A percentile compares a stretch with the other conserved stretches of the same genome.
Evolutionary conservation across 1,284 basidiomycete species (phyloP).

Genomic region (Psilocybe mexicana): DNA sequence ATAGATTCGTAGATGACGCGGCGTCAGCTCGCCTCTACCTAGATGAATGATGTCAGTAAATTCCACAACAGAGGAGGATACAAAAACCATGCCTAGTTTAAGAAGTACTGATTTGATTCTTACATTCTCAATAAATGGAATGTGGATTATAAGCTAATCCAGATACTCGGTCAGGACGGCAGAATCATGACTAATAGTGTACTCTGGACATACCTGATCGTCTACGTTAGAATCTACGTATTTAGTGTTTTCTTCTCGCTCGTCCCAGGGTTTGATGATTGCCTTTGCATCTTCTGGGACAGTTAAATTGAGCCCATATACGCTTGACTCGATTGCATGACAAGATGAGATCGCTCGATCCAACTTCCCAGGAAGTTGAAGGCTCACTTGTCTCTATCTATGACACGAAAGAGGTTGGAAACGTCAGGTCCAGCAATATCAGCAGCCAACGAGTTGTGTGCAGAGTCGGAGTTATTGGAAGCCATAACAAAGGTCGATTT

Average conservation of each 20-base stretch:
- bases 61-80: neutral
- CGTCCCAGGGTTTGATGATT: slow-evolving; percentile 78
- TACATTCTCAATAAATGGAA: slow-evolving; percentile 79
- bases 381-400: slow-evolving; percentile 73
- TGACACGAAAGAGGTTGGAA: slow-evolving; percentile 60
- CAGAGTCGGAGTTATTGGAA: slow-evolving; percentile 20
- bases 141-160: slow-evolving; percentile 70
- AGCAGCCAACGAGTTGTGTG: slow-evolving; percentile 32
- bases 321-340: slow-evolving; percentile 46
- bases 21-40: slow-evolving; percentile 74
- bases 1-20: slow-evolving; percentile 67
- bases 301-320: slow-evolving; percentile 75
- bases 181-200: neutral
- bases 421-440: slow-evolving; percentile 42
- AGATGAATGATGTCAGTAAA: slow-evolving; percentile 6
- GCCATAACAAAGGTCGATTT: slow-evolving; percentile 8
- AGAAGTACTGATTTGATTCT: slow-evolving; percentile 70
- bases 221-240: slow-evolving; percentile 77
- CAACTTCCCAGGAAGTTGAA: slow-evolving; percentile 12
- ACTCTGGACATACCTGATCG: slow-evolving; percentile 59
- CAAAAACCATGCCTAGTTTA: slow-evolving; percentile 59
- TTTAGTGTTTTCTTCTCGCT: slow-evolving; percentile 64
- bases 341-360: slow-evolving; percentile 22
- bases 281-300: slow-evolving; percentile 75
- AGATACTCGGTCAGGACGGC: neutral